Base-by-base conservation (phyloP, 495 filamentous ascomycete species). In the Diplogelasinospora grovesii region DNA sequence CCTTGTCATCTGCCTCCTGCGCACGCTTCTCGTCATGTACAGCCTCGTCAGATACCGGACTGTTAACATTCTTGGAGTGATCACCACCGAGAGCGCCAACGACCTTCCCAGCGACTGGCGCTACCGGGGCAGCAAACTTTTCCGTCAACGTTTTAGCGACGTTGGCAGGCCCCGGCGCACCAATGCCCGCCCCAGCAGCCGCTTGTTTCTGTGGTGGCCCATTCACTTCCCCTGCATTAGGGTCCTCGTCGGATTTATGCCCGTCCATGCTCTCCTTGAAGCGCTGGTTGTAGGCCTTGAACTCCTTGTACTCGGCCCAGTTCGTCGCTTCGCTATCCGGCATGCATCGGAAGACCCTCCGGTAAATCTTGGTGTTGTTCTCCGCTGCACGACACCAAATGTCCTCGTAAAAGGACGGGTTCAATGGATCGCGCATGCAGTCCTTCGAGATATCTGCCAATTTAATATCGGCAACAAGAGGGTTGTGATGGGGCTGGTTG, bases 301-400 rank as follows among this genome's bases (percentile, higher is more conserved):
- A 95, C 42, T 94, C 84, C 53, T 86, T 89, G 66, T 97, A 98
- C 48, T 93, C 86, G 49, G 84, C 82, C 93, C 93, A 98, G 36
- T 78, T 86, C 47, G 81, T 84, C 47, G 93, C 93, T 51, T 96
- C 87, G 39, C 77, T 94, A 55, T 98, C 92, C 2, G 92, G 92
- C 85, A 90, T 90, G 61, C 88, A 95, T 32, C 93, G 81, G 69
- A 98, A 98, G 9, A 98, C 93, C 40, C 83, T 78, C 18, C 93
- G 81, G 65, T 81, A 98, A 22, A 98, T 74, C 45, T 86, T 84
- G 4, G 92, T 96, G 58, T 98, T 98, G 63, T 96, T 96, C 35
- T 85, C 82, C 5, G 92, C 92, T 29, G 89, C 78, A n/a, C 76
- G 66, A 46, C 80, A 79, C 92, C 92, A 98, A 1, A 82, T 81